phyloP scores from a whole-genome alignment of 257 asterid species.

The Verbascum thapsus region DNA sequence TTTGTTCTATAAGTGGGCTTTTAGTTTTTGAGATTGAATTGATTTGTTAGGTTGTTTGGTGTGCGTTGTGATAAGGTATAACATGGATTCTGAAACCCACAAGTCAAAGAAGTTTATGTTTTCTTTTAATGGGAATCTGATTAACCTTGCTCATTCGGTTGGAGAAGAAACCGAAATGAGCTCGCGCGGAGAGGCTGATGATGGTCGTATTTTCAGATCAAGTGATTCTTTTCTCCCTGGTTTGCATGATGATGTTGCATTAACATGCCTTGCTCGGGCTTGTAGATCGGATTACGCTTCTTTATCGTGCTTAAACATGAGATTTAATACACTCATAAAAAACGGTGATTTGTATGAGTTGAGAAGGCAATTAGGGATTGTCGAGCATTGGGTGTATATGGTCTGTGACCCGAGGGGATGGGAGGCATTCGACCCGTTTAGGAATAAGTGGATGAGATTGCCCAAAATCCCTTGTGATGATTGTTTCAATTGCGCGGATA shows the following conservation, averaged over 20 bases:
- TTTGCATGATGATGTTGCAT: slow-evolving; percentile 68
- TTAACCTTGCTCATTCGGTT: slow-evolving; percentile 25
- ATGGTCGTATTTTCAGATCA: slow-evolving; percentile 42
- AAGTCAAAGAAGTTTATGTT: slow-evolving; percentile 36
- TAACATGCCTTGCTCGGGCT: slow-evolving; percentile 68
- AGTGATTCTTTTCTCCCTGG: slow-evolving; percentile 68
- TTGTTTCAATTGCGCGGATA: slow-evolving; percentile 78
- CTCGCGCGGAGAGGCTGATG: slow-evolving; percentile 46
- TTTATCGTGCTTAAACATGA: slow-evolving; percentile 56
- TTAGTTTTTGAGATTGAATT: slow-evolving; percentile 27
- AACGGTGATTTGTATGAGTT: slow-evolving; percentile 73
- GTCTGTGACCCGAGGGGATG: slow-evolving; percentile 92
- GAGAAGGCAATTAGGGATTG: slow-evolving; percentile 60
- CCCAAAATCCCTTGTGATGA: slow-evolving; percentile 88
- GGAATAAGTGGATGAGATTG: slow-evolving; percentile 71
- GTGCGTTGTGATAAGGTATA: slow-evolving; percentile 30
- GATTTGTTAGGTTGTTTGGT: slow-evolving; percentile 35
- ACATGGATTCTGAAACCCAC: slow-evolving; percentile 38
- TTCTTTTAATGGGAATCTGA: slow-evolving; percentile 30
- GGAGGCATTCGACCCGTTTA: slow-evolving; percentile 86
- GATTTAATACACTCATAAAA: slow-evolving; percentile 53
- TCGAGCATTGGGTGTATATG: slow-evolving; percentile 91
- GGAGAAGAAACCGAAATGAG: slow-evolving; percentile 41
- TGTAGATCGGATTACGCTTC: slow-evolving; percentile 74
- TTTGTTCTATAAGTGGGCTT: slow-evolving; percentile 19